phyloP scores from a whole-genome alignment of 2,329 filamentous ascomycete species.

The Onygena corvina region DNA sequence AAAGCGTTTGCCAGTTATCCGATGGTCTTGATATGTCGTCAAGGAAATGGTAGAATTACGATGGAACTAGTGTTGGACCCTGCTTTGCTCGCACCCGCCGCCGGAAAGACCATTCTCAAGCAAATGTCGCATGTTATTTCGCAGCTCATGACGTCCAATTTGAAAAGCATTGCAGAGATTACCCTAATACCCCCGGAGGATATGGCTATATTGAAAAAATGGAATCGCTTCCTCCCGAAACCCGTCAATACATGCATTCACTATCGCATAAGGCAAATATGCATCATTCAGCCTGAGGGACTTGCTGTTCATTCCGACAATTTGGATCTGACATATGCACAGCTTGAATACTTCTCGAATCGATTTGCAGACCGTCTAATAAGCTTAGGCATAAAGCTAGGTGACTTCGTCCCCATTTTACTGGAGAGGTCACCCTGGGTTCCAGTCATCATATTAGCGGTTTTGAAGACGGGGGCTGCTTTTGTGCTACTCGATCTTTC shows the following conservation, averaged over 20 bases:
- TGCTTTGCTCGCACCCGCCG: not conserved
- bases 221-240: not conserved
- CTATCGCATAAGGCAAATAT: conserved; percentile 14
- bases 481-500: conserved; percentile 13
- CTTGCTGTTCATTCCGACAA: conserved; percentile 18
- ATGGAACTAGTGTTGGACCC: not conserved
- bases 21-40: too few species aligned
- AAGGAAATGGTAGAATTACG: not conserved
- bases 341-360: conserved; percentile 17
- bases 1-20: too few species aligned
- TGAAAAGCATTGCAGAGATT: not conserved
- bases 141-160: not conserved
- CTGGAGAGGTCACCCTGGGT: conserved; percentile 15
- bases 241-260: conserved; percentile 15
- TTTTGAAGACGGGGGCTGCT: conserved; percentile 15
- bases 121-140: not conserved
- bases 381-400: conserved; percentile 16
- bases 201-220: not conserved
- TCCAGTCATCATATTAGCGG: conserved; percentile 13
- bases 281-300: conserved; percentile 9
- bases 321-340: conserved; percentile 13
- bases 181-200: not conserved
- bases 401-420: conserved; percentile 11
- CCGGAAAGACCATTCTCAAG: too few species aligned
- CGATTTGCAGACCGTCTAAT: conserved; percentile 6